phyloP scores from a whole-genome alignment of 768 basidiomycete species.

The Tulasnella sp. region DNA sequence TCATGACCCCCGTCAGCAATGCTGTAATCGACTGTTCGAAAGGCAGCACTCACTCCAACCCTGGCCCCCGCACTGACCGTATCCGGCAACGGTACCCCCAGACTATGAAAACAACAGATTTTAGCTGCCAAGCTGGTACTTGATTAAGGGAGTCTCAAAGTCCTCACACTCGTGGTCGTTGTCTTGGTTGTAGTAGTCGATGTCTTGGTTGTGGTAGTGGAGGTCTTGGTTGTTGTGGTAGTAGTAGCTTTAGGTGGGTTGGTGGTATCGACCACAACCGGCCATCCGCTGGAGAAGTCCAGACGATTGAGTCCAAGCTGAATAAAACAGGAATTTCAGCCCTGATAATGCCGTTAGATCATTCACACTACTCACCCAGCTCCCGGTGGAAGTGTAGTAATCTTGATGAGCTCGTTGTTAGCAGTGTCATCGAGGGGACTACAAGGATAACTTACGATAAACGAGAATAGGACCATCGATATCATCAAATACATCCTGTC shows the following conservation, averaged over 20 bases:
- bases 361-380: background rate
- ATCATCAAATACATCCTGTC: slow-evolving; percentile 47
- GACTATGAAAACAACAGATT: background rate
- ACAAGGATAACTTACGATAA: slow-evolving; percentile 42
- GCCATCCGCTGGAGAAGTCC: background rate
- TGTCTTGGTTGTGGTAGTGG: background rate
- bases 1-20: background rate
- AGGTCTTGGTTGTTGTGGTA: background rate
- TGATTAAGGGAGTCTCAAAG: background rate
- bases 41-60: background rate
- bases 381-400: slow-evolving; percentile 45
- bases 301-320: slow-evolving; percentile 14
- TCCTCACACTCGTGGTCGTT: background rate
- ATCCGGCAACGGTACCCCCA: background rate
- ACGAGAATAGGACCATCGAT: slow-evolving; percentile 47
- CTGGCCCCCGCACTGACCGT: background rate
- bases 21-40: background rate
- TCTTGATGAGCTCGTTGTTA: slow-evolving; percentile 35
- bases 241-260: background rate
- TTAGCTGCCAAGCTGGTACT: background rate
- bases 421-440: background rate
- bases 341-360: background rate
- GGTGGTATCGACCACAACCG: slow-evolving; percentile 1
- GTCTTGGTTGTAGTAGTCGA: background rate
- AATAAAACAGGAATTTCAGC: background rate